Percentiles rank a stretch among this genome's conserved stretches.
phyloP scores from a whole-genome alignment of 768 basidiomycete genomes.

The Lactarius trivialis region DNA sequence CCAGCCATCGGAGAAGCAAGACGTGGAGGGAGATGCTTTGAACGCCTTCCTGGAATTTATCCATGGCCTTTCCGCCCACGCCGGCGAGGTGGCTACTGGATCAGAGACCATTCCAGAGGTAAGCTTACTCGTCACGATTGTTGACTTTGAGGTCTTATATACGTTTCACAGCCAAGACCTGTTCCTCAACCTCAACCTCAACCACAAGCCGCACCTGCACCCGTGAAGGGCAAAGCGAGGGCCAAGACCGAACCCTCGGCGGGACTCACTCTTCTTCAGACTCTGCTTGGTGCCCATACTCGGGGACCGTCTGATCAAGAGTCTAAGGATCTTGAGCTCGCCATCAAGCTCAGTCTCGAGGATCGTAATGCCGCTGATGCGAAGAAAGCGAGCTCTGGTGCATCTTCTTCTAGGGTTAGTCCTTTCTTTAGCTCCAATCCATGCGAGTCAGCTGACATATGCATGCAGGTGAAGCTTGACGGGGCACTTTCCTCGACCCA shows the following conservation, averaged over 20 bases:
- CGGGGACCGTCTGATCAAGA: slow-evolving; percentile 4
- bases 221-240: slow-evolving; percentile 1
- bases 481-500: not conserved
- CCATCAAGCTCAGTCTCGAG: slow-evolving; percentile 16
- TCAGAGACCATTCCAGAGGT: not conserved
- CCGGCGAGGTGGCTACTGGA: not conserved
- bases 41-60: slow-evolving; percentile 1
- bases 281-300: not conserved
- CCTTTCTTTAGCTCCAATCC: not conserved
- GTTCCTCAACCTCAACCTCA: too few species aligned
- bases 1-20: not conserved
- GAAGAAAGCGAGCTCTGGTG: slow-evolving; percentile 6
- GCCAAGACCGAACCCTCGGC: not conserved
- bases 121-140: not conserved
- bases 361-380: slow-evolving; percentile 1
- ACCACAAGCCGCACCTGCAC: not conserved
- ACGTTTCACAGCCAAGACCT: not conserved
- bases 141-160: not conserved
- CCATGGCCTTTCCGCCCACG: not conserved
- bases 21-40: not conserved
- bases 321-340: not conserved
- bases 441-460: not conserved
- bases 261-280: not conserved
- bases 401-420: slow-evolving; percentile 10
- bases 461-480: not conserved